Base-by-base conservation (phyloP, 495 filamentous ascomycete species). In the Pyrenula massariospora region DNA sequence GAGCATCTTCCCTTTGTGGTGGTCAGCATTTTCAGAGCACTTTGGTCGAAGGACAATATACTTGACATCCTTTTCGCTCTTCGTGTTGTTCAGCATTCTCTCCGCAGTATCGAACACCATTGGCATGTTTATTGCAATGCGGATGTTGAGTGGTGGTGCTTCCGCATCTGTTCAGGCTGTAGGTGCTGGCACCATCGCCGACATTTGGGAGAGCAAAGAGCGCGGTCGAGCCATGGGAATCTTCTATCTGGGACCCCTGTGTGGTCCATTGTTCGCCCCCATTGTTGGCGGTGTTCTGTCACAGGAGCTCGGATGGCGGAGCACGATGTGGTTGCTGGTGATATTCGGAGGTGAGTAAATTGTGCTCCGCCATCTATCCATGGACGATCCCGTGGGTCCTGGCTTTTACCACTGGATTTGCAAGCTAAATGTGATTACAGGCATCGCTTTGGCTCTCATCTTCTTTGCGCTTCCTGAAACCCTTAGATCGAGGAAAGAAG, bases 1-100 rank as follows among this genome's bases (percentile, higher is more conserved):
- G 89, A 81, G 85, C 19, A 88, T 96, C 23, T 95, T 91, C 59
- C 91, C 91, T 1, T 77, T 96, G 3, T 96, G 90, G 89, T 96
- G 91, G 91, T 93, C 88, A 1, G 86, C 83, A 2, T 94, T 96
- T 65, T 91, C 87, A 11, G 92, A 96, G 68, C 78, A 81, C 2
- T 68, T 88, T 2, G 92, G 92, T 21, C 81, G 92, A 47, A 79
- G 92, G 23, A 88, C 84, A 8, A 90, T 97, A 54, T 96, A 96
- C 67, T 63, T 97, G 19, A 71, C 79, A 48, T 95, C 89, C 0
- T 96, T 97, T 65, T 63, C 74, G 22, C 75, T 95, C 3, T 95
- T 91, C 64, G 68, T 85, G n/a, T 53, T 95, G 20, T 96, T 86
- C 70, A 87, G 83, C 49, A 69, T 87, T 19, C 72, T 91, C 20